Percentiles rank a stretch among this genome's conserved stretches.
Conservation (phyloP, 176 grass and related monocot species). For the Oryza coarctata region DNA sequence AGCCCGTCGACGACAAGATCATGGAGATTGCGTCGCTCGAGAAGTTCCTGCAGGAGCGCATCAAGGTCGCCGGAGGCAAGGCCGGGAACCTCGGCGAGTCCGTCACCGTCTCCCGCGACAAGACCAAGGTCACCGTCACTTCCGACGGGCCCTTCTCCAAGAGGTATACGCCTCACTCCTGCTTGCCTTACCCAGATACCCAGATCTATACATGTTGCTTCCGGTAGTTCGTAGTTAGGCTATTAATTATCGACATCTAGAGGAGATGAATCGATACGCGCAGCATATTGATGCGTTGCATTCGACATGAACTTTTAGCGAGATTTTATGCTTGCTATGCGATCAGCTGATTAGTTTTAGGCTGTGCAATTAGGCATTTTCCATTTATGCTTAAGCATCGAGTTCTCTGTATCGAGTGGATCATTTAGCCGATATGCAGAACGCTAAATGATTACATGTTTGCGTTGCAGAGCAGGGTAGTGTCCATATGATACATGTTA, state of each 20-base stretch:
- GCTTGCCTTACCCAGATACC: background rate
- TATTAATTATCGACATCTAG: background rate
- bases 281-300: too few relatives aligned
- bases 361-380: background rate
- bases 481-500: background rate
- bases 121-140: slow-evolving; percentile 78
- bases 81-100: slow-evolving; percentile 69
- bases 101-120: slow-evolving; percentile 72
- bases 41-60: slow-evolving; percentile 96
- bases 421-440: background rate
- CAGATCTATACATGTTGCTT: slow-evolving; percentile 32
- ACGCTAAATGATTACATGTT: too few relatives aligned
- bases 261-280: background rate
- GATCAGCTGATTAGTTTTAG: background rate
- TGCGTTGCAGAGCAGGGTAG: background rate
- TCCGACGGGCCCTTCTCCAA: slow-evolving; percentile 89
- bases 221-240: background rate
- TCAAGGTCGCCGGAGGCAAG: slow-evolving; percentile 82
- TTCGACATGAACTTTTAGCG: too few relatives aligned
- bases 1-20: slow-evolving; percentile 95
- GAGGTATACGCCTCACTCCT: slow-evolving; percentile 22
- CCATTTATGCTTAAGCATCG: background rate
- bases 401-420: background rate
- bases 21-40: slow-evolving; percentile 95
- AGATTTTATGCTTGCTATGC: background rate